Percentiles rank a stretch among this genome's conserved stretches.
These are phyloP conservation scores for Neopestalotiopsis clavispora DNA, from an alignment of 2,329 filamentous ascomycete species.

Conservation along the genomic window DNA sequence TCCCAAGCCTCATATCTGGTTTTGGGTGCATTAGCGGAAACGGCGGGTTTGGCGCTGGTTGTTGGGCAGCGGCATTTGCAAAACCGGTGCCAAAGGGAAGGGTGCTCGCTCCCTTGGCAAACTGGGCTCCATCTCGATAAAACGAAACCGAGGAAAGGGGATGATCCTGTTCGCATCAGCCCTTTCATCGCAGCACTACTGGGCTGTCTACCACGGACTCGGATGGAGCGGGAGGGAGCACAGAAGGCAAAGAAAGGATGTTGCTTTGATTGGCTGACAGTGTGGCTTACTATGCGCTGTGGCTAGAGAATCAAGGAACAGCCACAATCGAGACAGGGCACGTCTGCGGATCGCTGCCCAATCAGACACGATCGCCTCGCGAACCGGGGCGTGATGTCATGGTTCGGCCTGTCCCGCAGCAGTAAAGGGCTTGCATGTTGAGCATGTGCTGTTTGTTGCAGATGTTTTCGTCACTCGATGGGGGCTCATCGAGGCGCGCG, in stretches of 20 bases:
- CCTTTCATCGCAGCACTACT: not conserved
- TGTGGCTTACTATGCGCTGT: not conserved
- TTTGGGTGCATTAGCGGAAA: not conserved
- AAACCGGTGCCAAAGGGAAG: not conserved
- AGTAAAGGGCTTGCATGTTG: not conserved
- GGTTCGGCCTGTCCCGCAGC: not conserved
- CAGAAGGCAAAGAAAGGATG: not conserved
- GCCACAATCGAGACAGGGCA: not conserved
- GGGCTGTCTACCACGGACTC: not conserved
- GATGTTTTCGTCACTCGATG: not conserved
- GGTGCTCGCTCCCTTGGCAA: not conserved
- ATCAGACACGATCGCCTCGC: not conserved
- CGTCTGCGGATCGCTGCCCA: not conserved
- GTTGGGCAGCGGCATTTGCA: not conserved
- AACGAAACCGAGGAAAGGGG: not conserved
- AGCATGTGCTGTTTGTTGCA: not conserved
- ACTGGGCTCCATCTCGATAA: not conserved
- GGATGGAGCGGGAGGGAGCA: not conserved
- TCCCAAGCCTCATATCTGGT: conserved; percentile 1
- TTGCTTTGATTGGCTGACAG: not conserved
- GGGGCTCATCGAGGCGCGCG: not conserved
- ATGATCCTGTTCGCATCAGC: not conserved
- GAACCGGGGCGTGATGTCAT: not conserved
- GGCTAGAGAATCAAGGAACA: not conserved
- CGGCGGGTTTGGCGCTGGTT: not conserved